Conservation (phyloP, 1,284 basidiomycete genomes). For the Tremellales sp. region DNA sequence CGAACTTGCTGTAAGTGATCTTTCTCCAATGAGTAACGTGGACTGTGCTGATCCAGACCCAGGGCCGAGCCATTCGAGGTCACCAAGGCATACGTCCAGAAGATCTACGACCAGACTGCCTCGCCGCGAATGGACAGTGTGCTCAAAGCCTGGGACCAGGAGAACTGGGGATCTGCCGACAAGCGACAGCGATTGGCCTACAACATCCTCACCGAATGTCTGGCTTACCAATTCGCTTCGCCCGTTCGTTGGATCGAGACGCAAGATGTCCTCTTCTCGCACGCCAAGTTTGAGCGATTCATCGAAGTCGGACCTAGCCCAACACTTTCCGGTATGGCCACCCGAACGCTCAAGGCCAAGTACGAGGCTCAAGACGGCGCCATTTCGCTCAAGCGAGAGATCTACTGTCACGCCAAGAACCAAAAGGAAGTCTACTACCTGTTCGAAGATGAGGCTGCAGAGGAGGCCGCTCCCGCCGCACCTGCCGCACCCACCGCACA, state of each 20-base stretch:
- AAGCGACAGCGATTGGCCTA: slow-evolving; percentile 91
- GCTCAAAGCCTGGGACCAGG: slow-evolving; percentile 87
- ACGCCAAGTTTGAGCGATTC: slow-evolving; percentile 88
- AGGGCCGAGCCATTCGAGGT: slow-evolving; percentile 86
- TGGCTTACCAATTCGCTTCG: slow-evolving; percentile 87
- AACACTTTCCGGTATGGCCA: slow-evolving; percentile 91
- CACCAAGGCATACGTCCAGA: slow-evolving; percentile 82
- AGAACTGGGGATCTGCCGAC: slow-evolving; percentile 74
- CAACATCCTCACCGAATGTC: slow-evolving; percentile 89
- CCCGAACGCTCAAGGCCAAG: slow-evolving; percentile 90
- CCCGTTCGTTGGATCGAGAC: slow-evolving; percentile 99
- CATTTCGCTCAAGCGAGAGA: slow-evolving; percentile 69
- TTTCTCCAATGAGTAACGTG: neutral
- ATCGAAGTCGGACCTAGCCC: slow-evolving; percentile 96
- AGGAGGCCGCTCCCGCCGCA: slow-evolving; percentile 52
- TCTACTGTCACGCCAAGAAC: slow-evolving; percentile 93
- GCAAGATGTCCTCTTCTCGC: slow-evolving; percentile 85
- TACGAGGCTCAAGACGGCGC: slow-evolving; percentile 89
- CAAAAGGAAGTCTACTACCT: slow-evolving; percentile 96
- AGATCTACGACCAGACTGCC: slow-evolving; percentile 91
- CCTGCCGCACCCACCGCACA: slow-evolving; percentile 51
- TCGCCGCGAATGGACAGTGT: slow-evolving; percentile 91
- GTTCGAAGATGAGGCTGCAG: slow-evolving; percentile 77
- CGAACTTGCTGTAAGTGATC: slow-evolving; percentile 68
- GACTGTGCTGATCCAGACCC: slow-evolving; percentile 4